Evolutionary conservation across 306 rosid species (phyloP).

Genomic region (Vachellia pachyceras): DNA sequence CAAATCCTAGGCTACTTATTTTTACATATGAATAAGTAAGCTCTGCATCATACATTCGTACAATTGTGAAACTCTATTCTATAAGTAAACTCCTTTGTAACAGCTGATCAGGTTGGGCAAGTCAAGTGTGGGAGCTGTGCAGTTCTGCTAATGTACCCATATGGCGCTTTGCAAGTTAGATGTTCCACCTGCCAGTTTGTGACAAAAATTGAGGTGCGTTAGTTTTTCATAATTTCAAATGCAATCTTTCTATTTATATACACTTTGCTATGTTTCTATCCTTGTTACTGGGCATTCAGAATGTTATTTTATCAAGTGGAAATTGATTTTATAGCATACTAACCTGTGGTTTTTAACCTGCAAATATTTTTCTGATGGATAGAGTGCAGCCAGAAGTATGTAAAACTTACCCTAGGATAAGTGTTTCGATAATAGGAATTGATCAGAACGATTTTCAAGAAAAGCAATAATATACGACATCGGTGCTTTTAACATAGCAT

Average conservation of each 20-base stretch:
- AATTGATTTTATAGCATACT: constrained; percentile 7
- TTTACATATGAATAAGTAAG: neutral
- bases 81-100: constrained; percentile 28
- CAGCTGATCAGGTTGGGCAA: constrained; percentile 88
- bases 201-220: constrained; percentile 83
- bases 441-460: neutral
- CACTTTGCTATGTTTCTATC: neutral
- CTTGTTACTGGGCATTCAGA: neutral
- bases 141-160: constrained; percentile 81
- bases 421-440: neutral
- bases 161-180: constrained; percentile 79
- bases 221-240: neutral
- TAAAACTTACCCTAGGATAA: constrained; percentile 2
- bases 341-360: neutral
- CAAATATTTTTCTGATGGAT: neutral
- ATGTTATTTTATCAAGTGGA: constrained; percentile 4
- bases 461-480: neutral
- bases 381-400: neutral
- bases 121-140: constrained; percentile 85
- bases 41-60: neutral
- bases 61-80: neutral
- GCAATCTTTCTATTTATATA: constrained; percentile 1
- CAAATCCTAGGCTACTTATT: neutral
- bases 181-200: constrained; percentile 78
- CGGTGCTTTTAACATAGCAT: neutral